Base-by-base conservation (phyloP, 495 filamentous ascomycete species). In the Penicillium macrosclerotiorum region DNA sequence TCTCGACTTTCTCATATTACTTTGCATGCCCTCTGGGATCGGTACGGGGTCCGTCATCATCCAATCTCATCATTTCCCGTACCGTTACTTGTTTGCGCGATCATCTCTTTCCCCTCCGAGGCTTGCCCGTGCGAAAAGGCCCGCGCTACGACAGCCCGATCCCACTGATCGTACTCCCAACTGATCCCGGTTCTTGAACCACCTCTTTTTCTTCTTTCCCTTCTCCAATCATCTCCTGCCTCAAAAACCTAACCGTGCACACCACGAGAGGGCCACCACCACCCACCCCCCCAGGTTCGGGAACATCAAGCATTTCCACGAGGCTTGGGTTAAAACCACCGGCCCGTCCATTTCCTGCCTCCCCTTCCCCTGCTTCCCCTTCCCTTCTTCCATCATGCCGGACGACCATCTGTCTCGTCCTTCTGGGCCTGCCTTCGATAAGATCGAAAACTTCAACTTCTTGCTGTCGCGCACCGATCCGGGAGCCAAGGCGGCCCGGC, bases 401-500 rank as follows among this genome's bases (percentile, higher is more conserved):
- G 69, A 70, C 53, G 67, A 72, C 53, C 59, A 63, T 37, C 29
- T 13, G 24, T 55, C 60, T 55, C 56, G 37, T 49, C 54, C 57
- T 43, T 32, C 55, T 24, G 55, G 50, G 37, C 58, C 63, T 34
- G 56, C 50, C 47, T 64, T 69, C 42, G 69, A 72, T 50, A 66
- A 62, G 51, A 49, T 72, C 30, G 67, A 71, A 45, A 72, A 71
- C 49, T 70, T 70, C 65, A 72, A 71, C 54, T 71, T 69, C 23
- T 52, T 71, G 34, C 55, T 67, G 42, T 65, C 64, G 48, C 67
- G 64, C 50, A 60, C 65, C 55, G 65, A 73, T 52, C 65, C 65
- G 20, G 47, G 56, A 33, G 57, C 57, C 32, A 70, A 67, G 54
- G 49, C 44, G 49, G 49, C 46, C 40, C 65, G 71, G 26, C 71